Conservation (phyloP, 2,329 filamentous ascomycete genomes). For the Alternaria atra region DNA sequence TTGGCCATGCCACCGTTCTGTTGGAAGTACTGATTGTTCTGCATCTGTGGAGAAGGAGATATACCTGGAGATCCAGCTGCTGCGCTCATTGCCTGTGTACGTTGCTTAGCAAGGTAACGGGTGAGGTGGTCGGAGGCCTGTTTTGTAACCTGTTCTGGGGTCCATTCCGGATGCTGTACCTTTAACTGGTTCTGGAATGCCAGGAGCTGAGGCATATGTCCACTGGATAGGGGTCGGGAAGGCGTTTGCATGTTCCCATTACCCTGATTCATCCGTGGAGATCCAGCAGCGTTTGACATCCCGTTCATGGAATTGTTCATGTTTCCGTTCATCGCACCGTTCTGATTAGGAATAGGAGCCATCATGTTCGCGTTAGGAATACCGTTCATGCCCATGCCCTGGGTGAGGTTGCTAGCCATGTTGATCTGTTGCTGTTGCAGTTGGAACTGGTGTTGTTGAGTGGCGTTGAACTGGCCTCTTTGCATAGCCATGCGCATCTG, state of each 20-base stretch:
- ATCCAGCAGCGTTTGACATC: constrained; percentile 45
- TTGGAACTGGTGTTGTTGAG: constrained; percentile 49
- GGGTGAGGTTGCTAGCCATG: constrained; percentile 46
- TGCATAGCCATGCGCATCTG: constrained; percentile 53
- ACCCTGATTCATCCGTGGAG: constrained; percentile 45
- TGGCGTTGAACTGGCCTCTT: constrained; percentile 43
- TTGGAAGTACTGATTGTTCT: constrained; percentile 47
- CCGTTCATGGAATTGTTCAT: constrained; percentile 48
- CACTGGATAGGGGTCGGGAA: constrained; percentile 41
- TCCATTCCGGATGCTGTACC: constrained; percentile 49
- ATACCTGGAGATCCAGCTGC: constrained; percentile 46
- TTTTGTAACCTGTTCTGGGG: constrained; percentile 45
- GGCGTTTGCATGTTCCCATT: constrained; percentile 43
- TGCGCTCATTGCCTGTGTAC: constrained; percentile 49
- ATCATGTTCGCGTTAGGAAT: constrained; percentile 50
- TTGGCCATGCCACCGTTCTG: constrained; percentile 41
- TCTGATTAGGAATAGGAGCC: constrained; percentile 42
- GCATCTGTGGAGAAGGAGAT: constrained; percentile 44
- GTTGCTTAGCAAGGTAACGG: constrained; percentile 44
- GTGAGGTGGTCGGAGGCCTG: constrained; percentile 47
- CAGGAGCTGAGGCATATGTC: constrained; percentile 46
- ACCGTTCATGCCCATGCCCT: constrained; percentile 44
- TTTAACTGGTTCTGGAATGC: constrained; percentile 46
- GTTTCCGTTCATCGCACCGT: constrained; percentile 45
- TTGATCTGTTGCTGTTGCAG: constrained; percentile 52